Evolutionary conservation across 2,329 filamentous ascomycete species (phyloP).

Genomic region (Chrysosporium queenslandicum): DNA sequence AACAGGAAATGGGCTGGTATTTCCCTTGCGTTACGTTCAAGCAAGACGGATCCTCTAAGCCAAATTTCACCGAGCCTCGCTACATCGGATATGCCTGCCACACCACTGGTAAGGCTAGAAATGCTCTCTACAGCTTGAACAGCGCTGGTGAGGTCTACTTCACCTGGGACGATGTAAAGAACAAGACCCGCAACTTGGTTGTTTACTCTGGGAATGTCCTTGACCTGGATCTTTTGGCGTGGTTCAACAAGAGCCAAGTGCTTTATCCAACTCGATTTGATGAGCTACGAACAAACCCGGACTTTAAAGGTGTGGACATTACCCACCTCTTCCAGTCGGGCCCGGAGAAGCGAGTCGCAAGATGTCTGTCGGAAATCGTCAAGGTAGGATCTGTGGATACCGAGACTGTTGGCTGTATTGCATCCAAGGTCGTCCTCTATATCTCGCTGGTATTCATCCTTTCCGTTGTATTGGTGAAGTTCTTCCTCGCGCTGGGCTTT

Average conservation of each 20-base stretch:
- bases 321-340: slow-evolving; percentile 76
- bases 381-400: slow-evolving; percentile 94
- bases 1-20: slow-evolving; percentile 82
- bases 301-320: slow-evolving; percentile 73
- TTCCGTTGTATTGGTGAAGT: slow-evolving; percentile 75
- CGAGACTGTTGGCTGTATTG: slow-evolving; percentile 92
- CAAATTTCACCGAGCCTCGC: slow-evolving; percentile 62
- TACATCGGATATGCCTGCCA: slow-evolving; percentile 87
- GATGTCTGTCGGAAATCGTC: slow-evolving; percentile 87
- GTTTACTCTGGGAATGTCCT: slow-evolving; percentile 92
- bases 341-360: slow-evolving; percentile 67
- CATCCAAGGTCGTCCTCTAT: slow-evolving; percentile 92
- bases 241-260: slow-evolving; percentile 80
- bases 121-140: slow-evolving; percentile 63
- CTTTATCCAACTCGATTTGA: slow-evolving; percentile 66
- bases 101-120: slow-evolving; percentile 58
- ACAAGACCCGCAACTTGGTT: slow-evolving; percentile 76
- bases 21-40: slow-evolving; percentile 89
- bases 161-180: slow-evolving; percentile 88
- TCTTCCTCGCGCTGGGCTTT: slow-evolving; percentile 79
- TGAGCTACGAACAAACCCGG: slow-evolving; percentile 60
- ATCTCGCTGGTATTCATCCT: slow-evolving; percentile 86
- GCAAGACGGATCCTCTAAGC: slow-evolving; percentile 75
- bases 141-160: slow-evolving; percentile 83
- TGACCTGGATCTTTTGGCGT: slow-evolving; percentile 75